Evolutionary conservation across 441 rosid genomes (phyloP).

Genomic region (Adansonia madagascariensis): DNA sequence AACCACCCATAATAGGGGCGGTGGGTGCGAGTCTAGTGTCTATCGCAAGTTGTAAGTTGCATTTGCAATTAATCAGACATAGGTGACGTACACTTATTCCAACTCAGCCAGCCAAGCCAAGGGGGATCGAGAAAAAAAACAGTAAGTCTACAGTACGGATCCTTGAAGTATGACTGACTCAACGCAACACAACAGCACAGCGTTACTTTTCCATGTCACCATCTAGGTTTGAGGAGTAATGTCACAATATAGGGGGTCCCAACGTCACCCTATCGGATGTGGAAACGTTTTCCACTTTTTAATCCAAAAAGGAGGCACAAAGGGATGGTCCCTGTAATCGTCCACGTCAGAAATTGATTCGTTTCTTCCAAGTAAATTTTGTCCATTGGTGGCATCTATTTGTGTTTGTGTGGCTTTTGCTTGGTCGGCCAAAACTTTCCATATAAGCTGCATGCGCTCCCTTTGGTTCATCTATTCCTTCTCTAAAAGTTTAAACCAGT

Average conservation of each 20-base stretch:
- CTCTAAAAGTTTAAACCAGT: neutral
- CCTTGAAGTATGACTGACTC: neutral
- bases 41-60: neutral
- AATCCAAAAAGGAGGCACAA: neutral
- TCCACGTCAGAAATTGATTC: conserved; percentile 39
- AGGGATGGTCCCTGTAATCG: neutral
- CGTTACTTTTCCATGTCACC: neutral
- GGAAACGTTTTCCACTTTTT: neutral
- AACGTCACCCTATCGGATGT: neutral
- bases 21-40: neutral
- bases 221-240: neutral
- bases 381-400: conserved; percentile 10
- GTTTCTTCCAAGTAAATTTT: conserved; percentile 29
- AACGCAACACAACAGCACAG: neutral
- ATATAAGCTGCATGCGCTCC: neutral
- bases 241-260: neutral
- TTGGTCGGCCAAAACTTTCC: conserved; percentile 15
- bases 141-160: neutral
- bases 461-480: neutral
- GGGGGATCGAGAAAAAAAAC: neutral
- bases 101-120: neutral
- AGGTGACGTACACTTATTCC: neutral
- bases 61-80: neutral
- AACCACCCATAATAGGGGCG: neutral
- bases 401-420: neutral